Evolutionary conservation across 78 protist species (phyloP).

Genomic region (Protostelium mycophagum): DNA sequence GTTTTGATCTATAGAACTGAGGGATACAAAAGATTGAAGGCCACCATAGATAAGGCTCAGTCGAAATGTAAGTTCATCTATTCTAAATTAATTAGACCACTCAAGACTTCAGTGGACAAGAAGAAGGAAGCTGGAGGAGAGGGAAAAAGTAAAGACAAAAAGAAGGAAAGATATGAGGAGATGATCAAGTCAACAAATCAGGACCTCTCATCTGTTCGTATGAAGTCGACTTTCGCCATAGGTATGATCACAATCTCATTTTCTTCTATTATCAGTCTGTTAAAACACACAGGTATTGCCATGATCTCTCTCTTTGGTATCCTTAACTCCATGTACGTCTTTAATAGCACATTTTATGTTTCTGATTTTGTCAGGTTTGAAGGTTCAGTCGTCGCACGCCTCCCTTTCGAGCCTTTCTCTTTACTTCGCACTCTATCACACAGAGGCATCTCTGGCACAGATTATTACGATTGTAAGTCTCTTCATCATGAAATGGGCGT

Average conservation of each 20-base stretch:
- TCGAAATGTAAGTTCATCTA: slow-evolving; percentile 5
- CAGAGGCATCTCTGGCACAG: slow-evolving; percentile 53
- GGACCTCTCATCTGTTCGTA: slow-evolving; percentile 34
- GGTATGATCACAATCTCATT: slow-evolving; percentile 4
- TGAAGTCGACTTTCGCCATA: slow-evolving; percentile 52
- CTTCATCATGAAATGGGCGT: background rate
- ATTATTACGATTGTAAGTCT: slow-evolving; percentile 46
- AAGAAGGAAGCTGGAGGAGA: background rate
- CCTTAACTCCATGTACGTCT: background rate
- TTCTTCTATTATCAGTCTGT: background rate
- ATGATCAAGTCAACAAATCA: slow-evolving; percentile 31
- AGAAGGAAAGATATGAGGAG: slow-evolving; percentile 39
- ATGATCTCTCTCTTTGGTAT: background rate
- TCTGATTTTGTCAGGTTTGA: slow-evolving; percentile 27
- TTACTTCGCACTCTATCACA: slow-evolving; percentile 56
- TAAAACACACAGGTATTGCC: background rate
- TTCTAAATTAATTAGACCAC: background rate
- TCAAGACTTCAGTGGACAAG: background rate
- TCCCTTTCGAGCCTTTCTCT: slow-evolving; percentile 73
- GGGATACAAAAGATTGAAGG: slow-evolving; percentile 24
- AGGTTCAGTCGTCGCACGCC: slow-evolving; percentile 59
- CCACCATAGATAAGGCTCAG: slow-evolving; percentile 13
- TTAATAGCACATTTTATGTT: background rate
- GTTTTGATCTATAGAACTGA: slow-evolving; percentile 52
- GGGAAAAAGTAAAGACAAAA: slow-evolving; percentile 26